phyloP scores from a whole-genome alignment of 495 filamentous ascomycete species.

The Penicillium odoratum region DNA sequence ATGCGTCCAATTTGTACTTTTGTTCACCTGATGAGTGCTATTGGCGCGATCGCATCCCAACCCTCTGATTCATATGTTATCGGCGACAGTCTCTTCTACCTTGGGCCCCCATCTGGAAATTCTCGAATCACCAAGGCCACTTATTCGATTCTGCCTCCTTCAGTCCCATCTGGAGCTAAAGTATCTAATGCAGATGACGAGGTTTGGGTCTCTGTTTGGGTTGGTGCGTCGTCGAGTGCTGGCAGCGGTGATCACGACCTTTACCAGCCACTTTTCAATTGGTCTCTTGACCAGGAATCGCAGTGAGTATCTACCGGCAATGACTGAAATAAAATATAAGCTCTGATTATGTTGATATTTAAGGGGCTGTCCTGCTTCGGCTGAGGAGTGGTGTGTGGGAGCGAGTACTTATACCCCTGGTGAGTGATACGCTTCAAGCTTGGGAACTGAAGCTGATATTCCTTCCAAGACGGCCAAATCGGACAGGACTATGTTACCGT shows the following conservation, averaged over 20 bases:
- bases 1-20: slow-evolving; percentile 15
- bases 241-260: slow-evolving; percentile 13
- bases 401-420: slow-evolving; percentile 21
- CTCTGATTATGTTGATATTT: not conserved
- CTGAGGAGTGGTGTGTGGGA: slow-evolving; percentile 21
- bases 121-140: slow-evolving; percentile 22
- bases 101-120: slow-evolving; percentile 15
- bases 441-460: not conserved
- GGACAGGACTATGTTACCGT: slow-evolving; percentile 23
- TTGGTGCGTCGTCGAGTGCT: slow-evolving; percentile 13
- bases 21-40: slow-evolving; percentile 12
- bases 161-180: slow-evolving; percentile 9
- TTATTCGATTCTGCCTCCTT: slow-evolving; percentile 20
- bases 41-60: slow-evolving; percentile 13
- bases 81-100: slow-evolving; percentile 20
- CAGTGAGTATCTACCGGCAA: slow-evolving; percentile 9
- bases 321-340: not conserved
- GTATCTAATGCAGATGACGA: slow-evolving; percentile 8
- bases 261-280: slow-evolving; percentile 25
- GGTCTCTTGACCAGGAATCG: slow-evolving; percentile 22
- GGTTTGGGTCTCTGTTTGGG: slow-evolving; percentile 23
- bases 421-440: not conserved
- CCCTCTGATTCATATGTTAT: slow-evolving; percentile 19
- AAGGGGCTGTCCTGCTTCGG: slow-evolving; percentile 18
- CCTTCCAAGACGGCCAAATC: slow-evolving; percentile 16